These are phyloP conservation scores for Pseudomonodictys pantanalensis DNA, from an alignment of 495 filamentous ascomycete genomes.

Conservation along the genomic window DNA sequence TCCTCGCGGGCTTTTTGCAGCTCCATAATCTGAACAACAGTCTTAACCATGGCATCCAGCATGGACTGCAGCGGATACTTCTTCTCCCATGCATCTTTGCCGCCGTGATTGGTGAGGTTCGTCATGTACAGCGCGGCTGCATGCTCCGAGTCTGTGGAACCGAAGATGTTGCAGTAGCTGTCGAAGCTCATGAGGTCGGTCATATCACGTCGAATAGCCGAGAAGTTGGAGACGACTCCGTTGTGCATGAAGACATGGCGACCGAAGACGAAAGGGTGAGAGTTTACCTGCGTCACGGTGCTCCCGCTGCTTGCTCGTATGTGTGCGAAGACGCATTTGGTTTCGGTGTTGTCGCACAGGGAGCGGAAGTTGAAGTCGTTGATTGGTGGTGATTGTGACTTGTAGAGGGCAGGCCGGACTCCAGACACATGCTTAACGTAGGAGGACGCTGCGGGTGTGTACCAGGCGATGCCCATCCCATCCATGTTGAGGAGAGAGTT, in stretches of 20 bases:
- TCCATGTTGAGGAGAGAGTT: constrained; percentile 52
- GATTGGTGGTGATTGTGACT: constrained; percentile 46
- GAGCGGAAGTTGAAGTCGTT: constrained; percentile 50
- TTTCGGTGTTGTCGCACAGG: constrained; percentile 47
- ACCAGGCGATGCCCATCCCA: constrained; percentile 49
- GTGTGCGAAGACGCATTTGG: constrained; percentile 45
- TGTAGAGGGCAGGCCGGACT: constrained; percentile 47
- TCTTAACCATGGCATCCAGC: constrained; percentile 43
- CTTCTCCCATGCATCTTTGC: constrained; percentile 42
- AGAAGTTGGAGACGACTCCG: constrained; percentile 47
- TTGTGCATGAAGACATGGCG: constrained; percentile 53
- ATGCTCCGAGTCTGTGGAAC: constrained; percentile 51
- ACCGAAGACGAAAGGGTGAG: constrained; percentile 53
- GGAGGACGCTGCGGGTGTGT: constrained; percentile 37
- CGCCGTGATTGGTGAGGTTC: constrained; percentile 39
- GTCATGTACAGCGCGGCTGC: constrained; percentile 52
- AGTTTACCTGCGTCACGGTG: constrained; percentile 47
- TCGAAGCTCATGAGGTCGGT: constrained; percentile 44
- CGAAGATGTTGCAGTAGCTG: constrained; percentile 46
- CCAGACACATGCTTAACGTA: constrained; percentile 36
- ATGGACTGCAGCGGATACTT: constrained; percentile 43
- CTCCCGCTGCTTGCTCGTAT: constrained; percentile 48
- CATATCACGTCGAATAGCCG: constrained; percentile 43
- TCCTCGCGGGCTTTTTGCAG: constrained; percentile 45
- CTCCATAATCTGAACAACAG: constrained; percentile 43